Percentiles rank a stretch among this genome's conserved stretches.
phyloP scores from a whole-genome alignment of 164 flowering plant species.

The Nymphaea thermarum region DNA sequence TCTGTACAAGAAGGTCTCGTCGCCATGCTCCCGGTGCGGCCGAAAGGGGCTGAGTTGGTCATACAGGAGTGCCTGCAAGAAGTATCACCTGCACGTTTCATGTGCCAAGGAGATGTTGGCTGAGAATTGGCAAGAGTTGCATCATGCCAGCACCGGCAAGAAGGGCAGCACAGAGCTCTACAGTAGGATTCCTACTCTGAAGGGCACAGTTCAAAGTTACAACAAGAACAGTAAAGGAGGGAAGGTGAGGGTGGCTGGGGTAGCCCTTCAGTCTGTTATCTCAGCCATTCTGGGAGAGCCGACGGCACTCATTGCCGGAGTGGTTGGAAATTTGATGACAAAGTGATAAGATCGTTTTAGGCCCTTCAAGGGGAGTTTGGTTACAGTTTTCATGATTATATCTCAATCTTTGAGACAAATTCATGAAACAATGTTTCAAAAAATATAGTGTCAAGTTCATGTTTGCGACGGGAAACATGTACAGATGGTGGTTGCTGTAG shows the following conservation, averaged over 20 bases:
- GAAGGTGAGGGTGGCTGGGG: slow-evolving; percentile 32
- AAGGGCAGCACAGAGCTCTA: slow-evolving; percentile 21
- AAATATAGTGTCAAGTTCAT: too few species aligned
- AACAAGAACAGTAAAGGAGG: slow-evolving; percentile 12
- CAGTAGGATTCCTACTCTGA: slow-evolving; percentile 33
- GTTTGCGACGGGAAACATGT: too few species aligned
- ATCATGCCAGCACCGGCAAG: slow-evolving; percentile 32
- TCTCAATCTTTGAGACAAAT: too few species aligned
- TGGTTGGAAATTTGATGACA: slow-evolving; percentile 18
- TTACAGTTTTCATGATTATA: too few species aligned
- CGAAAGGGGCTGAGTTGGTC: slow-evolving; percentile 47
- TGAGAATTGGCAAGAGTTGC: slow-evolving; percentile 52
- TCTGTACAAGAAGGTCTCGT: slow-evolving; percentile 26
- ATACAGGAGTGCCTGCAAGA: slow-evolving; percentile 36
- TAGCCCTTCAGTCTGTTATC: slow-evolving; percentile 28
- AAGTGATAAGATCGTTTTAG: slow-evolving; percentile 4
- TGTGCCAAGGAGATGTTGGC: slow-evolving; percentile 49
- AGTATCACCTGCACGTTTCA: slow-evolving; percentile 46
- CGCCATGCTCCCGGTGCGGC: slow-evolving; percentile 38
- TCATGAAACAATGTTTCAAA: too few species aligned
- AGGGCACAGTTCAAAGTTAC: slow-evolving; percentile 16
- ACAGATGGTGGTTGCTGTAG: too few species aligned
- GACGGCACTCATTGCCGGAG: slow-evolving; percentile 23
- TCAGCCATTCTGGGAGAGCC: slow-evolving; percentile 40
- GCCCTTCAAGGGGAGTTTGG: too few species aligned